A percentile compares a stretch with the other conserved stretches of the same genome.
phyloP scores from a whole-genome alignment of 2,329 filamentous ascomycete species.

The Neobulgaria alba region DNA sequence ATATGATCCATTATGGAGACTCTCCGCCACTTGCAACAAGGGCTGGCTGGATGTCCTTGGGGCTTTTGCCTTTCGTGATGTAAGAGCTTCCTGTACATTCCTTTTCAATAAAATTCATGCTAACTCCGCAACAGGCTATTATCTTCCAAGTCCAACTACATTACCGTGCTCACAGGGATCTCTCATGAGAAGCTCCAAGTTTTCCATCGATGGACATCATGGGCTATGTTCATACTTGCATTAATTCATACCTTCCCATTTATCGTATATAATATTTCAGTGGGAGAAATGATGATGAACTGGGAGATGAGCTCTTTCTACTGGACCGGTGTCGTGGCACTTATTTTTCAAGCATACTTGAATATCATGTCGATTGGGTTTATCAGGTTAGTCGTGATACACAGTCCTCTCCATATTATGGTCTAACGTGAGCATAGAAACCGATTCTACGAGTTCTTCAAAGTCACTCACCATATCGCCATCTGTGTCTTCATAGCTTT shows the following conservation, averaged over 20 bases:
- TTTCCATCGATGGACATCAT: constrained; percentile 5
- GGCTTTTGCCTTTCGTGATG: constrained; percentile 6
- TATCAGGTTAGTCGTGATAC: constrained; percentile 1
- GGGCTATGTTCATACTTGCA: constrained; percentile 3
- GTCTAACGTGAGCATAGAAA: neutral
- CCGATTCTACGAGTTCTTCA: constrained; percentile 6
- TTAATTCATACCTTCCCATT: constrained; percentile 6
- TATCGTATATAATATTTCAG: constrained; percentile 4
- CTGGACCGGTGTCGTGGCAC: constrained; percentile 6
- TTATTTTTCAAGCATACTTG: constrained; percentile 5
- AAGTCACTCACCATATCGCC: constrained; percentile 1
- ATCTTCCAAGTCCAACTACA: constrained; percentile 5
- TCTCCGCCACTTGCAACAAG: constrained; percentile 3
- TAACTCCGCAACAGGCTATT: no score
- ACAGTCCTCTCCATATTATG: neutral
- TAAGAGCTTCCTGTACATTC: no score
- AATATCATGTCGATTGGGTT: constrained; percentile 4
- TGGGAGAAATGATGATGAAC: constrained; percentile 2
- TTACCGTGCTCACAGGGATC: constrained; percentile 4
- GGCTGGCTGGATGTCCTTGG: constrained; percentile 4
- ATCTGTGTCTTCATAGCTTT: constrained; percentile 1
- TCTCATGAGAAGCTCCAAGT: constrained; percentile 6
- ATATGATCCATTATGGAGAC: no score
- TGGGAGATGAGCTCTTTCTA: constrained; percentile 1
- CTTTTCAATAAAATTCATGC: no score